Percentiles rank a stretch among this genome's conserved stretches.
phyloP scores from a whole-genome alignment of 495 filamentous ascomycete genomes.

The Neurospora sp. region DNA sequence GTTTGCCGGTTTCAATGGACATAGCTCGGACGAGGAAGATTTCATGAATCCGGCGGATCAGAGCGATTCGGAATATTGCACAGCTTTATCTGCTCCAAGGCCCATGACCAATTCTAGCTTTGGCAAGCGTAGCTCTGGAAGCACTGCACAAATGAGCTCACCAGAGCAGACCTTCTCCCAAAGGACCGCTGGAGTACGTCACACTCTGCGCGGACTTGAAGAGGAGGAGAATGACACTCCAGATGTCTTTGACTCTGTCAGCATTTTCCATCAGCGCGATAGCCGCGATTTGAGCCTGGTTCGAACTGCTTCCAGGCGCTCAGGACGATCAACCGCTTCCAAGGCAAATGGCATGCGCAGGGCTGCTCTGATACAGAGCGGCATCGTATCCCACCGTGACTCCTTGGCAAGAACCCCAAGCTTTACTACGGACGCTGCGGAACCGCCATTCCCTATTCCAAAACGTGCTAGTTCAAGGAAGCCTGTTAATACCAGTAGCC shows the following conservation, averaged over 20 bases:
- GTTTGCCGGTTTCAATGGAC: conserved; percentile 69
- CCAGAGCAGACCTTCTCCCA: conserved; percentile 23
- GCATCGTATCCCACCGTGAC: conserved; percentile 51
- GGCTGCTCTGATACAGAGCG: conserved; percentile 67
- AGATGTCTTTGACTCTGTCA: conserved; percentile 20
- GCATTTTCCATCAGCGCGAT: conserved; percentile 14
- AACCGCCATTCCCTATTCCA: conserved; percentile 85
- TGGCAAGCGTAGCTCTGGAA: conserved; percentile 26
- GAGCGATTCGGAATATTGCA: conserved; percentile 55
- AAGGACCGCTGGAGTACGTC: conserved; percentile 11
- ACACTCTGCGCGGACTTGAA: conserved; percentile 15
- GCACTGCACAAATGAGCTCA: conserved; percentile 11
- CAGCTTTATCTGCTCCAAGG: conserved; percentile 52
- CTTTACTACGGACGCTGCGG: conserved; percentile 46
- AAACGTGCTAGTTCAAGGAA: conserved; percentile 79
- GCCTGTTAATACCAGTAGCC: conserved; percentile 52
- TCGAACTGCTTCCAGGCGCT: conserved; percentile 22
- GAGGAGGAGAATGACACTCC: neutral
- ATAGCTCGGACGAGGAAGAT: conserved; percentile 48
- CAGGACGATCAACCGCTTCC: conserved; percentile 21
- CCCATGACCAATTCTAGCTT: conserved; percentile 25
- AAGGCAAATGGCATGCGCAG: conserved; percentile 40
- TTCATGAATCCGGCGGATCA: conserved; percentile 46
- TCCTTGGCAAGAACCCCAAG: conserved; percentile 68
- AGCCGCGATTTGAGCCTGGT: conserved; percentile 20